Evolutionary conservation across 2,329 filamentous ascomycete genomes (phyloP), one percentile per base, ranked within the genome.

Genomic region (Paraphoma chrysanthemicola): DNA sequence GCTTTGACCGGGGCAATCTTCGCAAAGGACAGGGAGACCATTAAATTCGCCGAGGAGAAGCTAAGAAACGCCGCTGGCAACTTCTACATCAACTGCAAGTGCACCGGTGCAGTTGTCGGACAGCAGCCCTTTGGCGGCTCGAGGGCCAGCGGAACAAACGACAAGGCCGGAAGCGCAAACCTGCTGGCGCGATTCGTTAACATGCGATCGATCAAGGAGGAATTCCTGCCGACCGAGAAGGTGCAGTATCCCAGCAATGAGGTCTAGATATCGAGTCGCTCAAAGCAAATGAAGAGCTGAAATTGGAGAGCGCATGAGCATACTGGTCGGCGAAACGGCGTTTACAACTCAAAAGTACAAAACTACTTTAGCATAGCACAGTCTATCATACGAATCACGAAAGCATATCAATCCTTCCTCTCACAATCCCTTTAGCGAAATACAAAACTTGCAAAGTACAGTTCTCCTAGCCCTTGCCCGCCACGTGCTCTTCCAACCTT

Each of bases 41-140:
- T 93, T 56, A 84, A 88, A 23, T 82, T 83, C 53, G 91, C 90
- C 0, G 90, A 93, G 76, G 86, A 92, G 66, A 84, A 82, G 58
- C 82, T 94, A 51, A 83, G 90, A 62, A 87, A 93, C 72, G 81
- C 88, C 0, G 90, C 91, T 0, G 91, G 91, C 42, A 94, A 94
- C 81, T 93, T 93, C 75, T 94, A 94, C 80, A 83, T 94, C 78
- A 94, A 93, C 80, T 90, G 88, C 81, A 93, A 93, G 85, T 89
- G 80, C 58, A 86, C 83, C 2, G 83, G 74, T 31, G 77, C 79
- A 6, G 79, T 81, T 23, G 81, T 83, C 36, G 80, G 79, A 12
- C 81, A 83, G 68, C 81, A 83, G 64, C 79, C 81, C 3, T 82
- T 82, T 59, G 83, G 83, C 55, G 83, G 83, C 39, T 82, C 82